phyloP scores from a whole-genome alignment of 768 basidiomycete species.

The Cytidiella melzeri region DNA sequence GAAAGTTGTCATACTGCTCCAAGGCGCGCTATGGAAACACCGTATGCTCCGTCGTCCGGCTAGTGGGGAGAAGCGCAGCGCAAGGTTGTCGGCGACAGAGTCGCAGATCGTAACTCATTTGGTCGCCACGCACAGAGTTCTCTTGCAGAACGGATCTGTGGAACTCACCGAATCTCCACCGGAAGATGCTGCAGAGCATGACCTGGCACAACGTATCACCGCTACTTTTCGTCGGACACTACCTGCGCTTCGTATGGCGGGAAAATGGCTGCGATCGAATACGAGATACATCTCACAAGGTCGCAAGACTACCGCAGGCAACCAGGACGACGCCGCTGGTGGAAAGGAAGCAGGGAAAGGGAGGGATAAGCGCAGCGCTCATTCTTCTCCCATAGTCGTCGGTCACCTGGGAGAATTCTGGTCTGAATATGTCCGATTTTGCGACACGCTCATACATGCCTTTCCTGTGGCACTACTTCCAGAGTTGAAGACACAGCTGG shows the following conservation, averaged over 20 bases:
- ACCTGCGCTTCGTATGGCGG: conserved; percentile 79
- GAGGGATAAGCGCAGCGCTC: conserved; percentile 23
- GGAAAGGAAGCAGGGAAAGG: conserved; percentile 1
- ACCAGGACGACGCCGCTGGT: conserved; percentile 18
- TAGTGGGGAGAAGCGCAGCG: conserved; percentile 13
- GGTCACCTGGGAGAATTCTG: conserved; percentile 53
- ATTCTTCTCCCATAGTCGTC: conserved; percentile 30
- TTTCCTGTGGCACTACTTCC: conserved; percentile 70
- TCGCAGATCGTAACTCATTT: conserved; percentile 62
- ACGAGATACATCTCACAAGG: conserved; percentile 55
- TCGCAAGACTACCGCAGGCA: conserved; percentile 22
- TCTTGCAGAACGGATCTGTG: conserved; percentile 59
- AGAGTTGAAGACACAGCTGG: conserved; percentile 52
- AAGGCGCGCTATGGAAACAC: conserved; percentile 83
- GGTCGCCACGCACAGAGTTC: conserved; percentile 52
- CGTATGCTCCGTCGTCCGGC: conserved; percentile 53
- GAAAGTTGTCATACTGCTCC: conserved; percentile 63
- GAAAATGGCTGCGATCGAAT: conserved; percentile 85
- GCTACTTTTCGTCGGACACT: conserved; percentile 81
- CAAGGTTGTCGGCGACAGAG: conserved; percentile 35
- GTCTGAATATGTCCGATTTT: conserved; percentile 62
- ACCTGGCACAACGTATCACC: conserved; percentile 77
- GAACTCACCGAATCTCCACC: conserved; percentile 55
- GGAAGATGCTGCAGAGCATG: conserved; percentile 46
- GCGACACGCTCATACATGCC: conserved; percentile 47